Evolutionary conservation across 495 filamentous ascomycete species (phyloP), one percentile per base, ranked within the genome.

Genomic region (Annulohypoxylon nitens): DNA sequence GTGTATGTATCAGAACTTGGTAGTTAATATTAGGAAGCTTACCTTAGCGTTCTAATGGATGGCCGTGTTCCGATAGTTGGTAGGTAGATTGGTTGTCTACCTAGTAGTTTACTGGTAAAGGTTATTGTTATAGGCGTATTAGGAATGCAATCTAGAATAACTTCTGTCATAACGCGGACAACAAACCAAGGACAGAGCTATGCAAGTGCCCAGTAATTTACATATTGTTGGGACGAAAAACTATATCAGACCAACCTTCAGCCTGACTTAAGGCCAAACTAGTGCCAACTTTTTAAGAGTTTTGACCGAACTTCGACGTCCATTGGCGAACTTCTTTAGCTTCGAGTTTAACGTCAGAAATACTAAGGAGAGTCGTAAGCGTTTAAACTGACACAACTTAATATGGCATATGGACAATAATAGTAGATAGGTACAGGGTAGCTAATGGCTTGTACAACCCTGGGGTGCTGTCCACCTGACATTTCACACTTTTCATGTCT

Each of bases 401-500:
- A 66, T 70, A 64, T 65, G 43, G 34, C 8, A 25, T 33, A 50
- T 30, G n/a, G 23, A 39, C 18, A 43, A 51, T 53, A 67, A 20
- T 33, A 6, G 30, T 30, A 23, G 20, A 23, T 30, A 30, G 30
- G 30, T 30, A 30, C 30, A 30, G 5, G 30, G 30, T 30, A 23
- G 43, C 30, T 30, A 33, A 41, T 58, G 36, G 45, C 10, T 57
- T 36, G 14, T 26, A 20, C 18, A 62, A 57, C 54, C 71, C 30
- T 63, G 14, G 30, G 37, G 43, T 48, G 41, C n/a, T 9, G 43
- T 36, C 48, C 71, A 66, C 48, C 50, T 74, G 67, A 74, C 71
- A 45, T 50, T 55, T 39, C 20, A 20, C n/a, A 53, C 18, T 67
- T 70, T 59, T 69, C 58, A 30, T 30, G 16, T 51, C 41, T 54